Base-by-base conservation (phyloP, 768 basidiomycete genomes). In the Lactifluus subvellereus region DNA sequence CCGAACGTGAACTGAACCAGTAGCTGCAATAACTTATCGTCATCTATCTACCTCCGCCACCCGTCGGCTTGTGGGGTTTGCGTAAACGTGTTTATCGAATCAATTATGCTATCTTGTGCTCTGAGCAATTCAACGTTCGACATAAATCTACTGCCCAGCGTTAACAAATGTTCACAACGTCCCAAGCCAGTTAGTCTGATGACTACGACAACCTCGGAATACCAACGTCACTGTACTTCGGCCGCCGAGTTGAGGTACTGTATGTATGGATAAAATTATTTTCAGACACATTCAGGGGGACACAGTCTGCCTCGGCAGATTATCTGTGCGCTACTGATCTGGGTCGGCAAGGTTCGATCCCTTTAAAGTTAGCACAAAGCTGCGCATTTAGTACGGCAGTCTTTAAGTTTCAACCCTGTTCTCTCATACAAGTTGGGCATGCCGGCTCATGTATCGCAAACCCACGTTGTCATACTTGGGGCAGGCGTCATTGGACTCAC, bases 401-500 rank as follows among this genome's bases (percentile, higher is more conserved):
- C 14, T 43, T 47, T 9, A 47, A 20, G 6, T 47, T 20, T 37
- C 55, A 47, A 20, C 42, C 22, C 16, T 38, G 30, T 40, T 47
- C 4, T 47, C 18, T 22, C 51, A 8, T 30, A 13, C 35, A 32
- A 49, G 13, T 45, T 27, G 20, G 30, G 43, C 47, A 65, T 57
- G 40, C n/a, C 45, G 5, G 20, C 49, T 32, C 59, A 47, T 14
- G 38, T 16, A 63, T 48, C 60, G 16, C 65, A 53, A 40, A 64
- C 54, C 27, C 62, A 70, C 42, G 61, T 78, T 47, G 72, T 79
- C 51, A 71, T 80, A 54, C 68, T 78, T 51, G 78, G 78, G 13
- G 75, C 76, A 6, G 79, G 79, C 8, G 77, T 81, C 9, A 76
- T 80, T 49, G 79, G 80, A 8, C 75, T 79, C 22, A 75, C 77